Evolutionary conservation across 148 eudicot genomes (phyloP).

Genomic region (Spergularia bocconei): DNA sequence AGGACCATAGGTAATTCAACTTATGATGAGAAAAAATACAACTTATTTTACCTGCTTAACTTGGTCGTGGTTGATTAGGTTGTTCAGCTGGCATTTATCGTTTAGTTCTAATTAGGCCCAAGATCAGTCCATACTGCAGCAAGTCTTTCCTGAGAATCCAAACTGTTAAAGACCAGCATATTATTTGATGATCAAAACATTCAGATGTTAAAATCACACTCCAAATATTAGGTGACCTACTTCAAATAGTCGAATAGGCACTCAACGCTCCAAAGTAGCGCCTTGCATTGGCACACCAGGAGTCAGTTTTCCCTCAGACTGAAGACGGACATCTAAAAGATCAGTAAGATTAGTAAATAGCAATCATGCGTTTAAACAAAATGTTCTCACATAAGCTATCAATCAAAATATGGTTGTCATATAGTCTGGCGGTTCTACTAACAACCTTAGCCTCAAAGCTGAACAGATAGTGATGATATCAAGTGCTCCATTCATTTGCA

Average conservation of each 20-base stretch:
- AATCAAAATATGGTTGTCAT: too few species aligned
- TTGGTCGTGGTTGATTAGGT: constrained; percentile 98
- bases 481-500: too few species aligned
- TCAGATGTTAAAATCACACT: background rate
- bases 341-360: too few species aligned
- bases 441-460: too few species aligned
- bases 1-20: background rate
- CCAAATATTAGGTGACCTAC: constrained; percentile 43
- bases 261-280: constrained; percentile 85
- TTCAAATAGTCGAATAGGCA: constrained; percentile 87
- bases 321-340: constrained; percentile 95
- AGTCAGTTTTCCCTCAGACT: constrained; percentile 87
- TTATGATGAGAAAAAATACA: background rate
- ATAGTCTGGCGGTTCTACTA: too few species aligned
- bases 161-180: constrained; percentile 11
- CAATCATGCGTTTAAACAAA: too few species aligned
- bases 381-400: too few species aligned
- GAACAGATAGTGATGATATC: too few species aligned
- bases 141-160: constrained; percentile 69
- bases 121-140: constrained; percentile 90
- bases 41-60: constrained; percentile 68
- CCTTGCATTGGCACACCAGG: constrained; percentile 68
- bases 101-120: constrained; percentile 92
- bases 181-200: background rate
- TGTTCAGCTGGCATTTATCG: constrained; percentile 97